Conservation (phyloP, 2,329 filamentous ascomycete species). For the Pseudophaeomoniella oleicola region DNA sequence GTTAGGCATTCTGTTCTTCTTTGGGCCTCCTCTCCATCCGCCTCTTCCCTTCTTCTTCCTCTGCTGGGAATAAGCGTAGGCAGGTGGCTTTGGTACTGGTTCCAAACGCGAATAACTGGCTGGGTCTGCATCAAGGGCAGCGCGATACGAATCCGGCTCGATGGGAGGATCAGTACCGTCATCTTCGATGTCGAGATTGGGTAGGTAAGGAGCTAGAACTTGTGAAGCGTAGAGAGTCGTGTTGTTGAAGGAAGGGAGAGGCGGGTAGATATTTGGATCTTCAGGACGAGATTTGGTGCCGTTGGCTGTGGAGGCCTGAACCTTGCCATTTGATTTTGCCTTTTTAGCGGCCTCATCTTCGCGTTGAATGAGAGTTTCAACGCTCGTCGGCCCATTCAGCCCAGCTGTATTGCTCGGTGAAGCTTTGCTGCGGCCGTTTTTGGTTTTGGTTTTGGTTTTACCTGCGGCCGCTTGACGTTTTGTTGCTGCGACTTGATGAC, state of each 20-base stretch:
- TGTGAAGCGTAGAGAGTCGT: background rate
- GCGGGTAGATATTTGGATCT: background rate
- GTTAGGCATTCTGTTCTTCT: background rate
- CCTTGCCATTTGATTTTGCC: background rate
- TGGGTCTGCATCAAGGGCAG: background rate
- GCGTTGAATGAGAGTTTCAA: background rate
- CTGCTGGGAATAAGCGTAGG: background rate
- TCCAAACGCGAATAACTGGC: background rate
- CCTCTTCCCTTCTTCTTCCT: background rate
- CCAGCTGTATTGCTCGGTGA: background rate
- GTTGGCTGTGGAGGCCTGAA: background rate
- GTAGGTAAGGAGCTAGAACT: background rate
- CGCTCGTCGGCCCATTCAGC: background rate
- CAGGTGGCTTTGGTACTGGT: background rate
- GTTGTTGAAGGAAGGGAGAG: background rate
- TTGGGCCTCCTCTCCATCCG: slow-evolving; percentile 1
- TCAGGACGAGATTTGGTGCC: background rate
- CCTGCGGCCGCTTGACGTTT: background rate
- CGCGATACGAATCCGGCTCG: background rate
- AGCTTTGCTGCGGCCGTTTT: slow-evolving; percentile 6
- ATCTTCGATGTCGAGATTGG: background rate
- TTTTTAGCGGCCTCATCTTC: background rate
- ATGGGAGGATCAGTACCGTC: background rate
- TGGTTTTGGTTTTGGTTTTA: slow-evolving; percentile 5
- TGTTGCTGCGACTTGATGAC: slow-evolving; percentile 1